A percentile compares a stretch with the other conserved stretches of the same genome.
These are phyloP conservation scores for Xylariaceae sp. DNA, from an alignment of 2,329 filamentous ascomycete species.

Conservation along the genomic window DNA sequence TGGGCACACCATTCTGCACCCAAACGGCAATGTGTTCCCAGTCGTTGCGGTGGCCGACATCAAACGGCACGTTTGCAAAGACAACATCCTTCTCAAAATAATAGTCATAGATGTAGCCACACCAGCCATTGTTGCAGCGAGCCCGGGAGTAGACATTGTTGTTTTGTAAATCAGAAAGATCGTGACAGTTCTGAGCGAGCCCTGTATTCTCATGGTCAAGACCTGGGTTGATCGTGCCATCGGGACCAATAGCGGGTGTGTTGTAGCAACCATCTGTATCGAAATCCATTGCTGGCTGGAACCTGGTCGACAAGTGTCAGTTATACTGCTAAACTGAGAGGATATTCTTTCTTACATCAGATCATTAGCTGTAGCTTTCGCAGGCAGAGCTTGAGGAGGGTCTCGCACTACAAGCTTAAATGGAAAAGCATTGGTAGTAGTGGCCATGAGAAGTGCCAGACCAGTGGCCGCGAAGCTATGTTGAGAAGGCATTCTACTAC, in stretches of 20 bases:
- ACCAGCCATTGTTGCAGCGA: constrained; percentile 53
- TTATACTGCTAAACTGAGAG: background rate
- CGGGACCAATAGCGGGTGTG: constrained; percentile 45
- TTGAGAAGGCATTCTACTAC: constrained; percentile 32
- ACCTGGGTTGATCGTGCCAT: constrained; percentile 43
- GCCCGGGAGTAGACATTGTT: constrained; percentile 51
- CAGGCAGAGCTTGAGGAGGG: constrained; percentile 35
- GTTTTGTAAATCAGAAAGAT: constrained; percentile 43
- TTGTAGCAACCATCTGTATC: constrained; percentile 49
- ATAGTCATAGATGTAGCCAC: constrained; percentile 51
- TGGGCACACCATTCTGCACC: constrained; percentile 33
- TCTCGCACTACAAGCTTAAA: constrained; percentile 33
- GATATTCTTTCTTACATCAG: constrained; percentile 30
- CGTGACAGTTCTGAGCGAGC: constrained; percentile 40
- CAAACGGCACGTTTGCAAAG: constrained; percentile 35
- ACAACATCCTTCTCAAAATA: constrained; percentile 54
- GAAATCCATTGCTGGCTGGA: constrained; percentile 43
- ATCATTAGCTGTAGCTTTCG: constrained; percentile 37
- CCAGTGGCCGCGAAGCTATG: constrained; percentile 31
- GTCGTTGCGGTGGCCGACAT: constrained; percentile 47
- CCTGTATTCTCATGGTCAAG: constrained; percentile 39
- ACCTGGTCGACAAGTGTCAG: constrained; percentile 24
- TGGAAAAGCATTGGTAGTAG: constrained; percentile 26
- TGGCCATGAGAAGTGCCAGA: constrained; percentile 33
- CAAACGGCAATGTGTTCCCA: constrained; percentile 44